Conservation (phyloP, 1,139 yeast genomes). For the Diutina mesorugosa region DNA sequence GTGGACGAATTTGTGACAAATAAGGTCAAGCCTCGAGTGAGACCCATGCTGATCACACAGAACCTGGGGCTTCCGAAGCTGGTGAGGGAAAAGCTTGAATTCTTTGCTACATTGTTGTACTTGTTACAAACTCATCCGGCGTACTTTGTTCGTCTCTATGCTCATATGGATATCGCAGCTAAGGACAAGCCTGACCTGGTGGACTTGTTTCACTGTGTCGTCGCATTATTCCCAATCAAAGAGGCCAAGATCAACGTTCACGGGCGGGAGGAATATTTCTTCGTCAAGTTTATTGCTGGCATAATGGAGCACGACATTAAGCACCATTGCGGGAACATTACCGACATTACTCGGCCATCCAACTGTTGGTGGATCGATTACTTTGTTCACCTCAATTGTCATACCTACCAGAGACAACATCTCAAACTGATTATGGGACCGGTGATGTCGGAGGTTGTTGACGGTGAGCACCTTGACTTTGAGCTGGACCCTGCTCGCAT, state of each 20-base stretch:
- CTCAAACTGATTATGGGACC: constrained; percentile 31
- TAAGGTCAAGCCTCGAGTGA: constrained; percentile 21
- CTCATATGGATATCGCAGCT: constrained; percentile 8
- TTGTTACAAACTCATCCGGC: constrained; percentile 74
- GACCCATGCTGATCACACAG: constrained; percentile 6
- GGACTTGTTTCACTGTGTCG: constrained; percentile 9
- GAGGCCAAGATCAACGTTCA: constrained; percentile 18
- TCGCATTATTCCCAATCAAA: constrained; percentile 33
- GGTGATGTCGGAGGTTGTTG: constrained; percentile 31
- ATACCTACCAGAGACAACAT: constrained; percentile 45
- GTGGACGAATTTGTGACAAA: constrained; percentile 60
- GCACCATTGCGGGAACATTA: constrained; percentile 13
- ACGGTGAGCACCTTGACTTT: constrained; percentile 46
- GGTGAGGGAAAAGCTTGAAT: constrained; percentile 34
- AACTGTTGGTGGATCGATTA: constrained; percentile 35
- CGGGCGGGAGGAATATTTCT: constrained; percentile 64
- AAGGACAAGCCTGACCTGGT: constrained; percentile 6
- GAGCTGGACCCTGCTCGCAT: constrained; percentile 76
- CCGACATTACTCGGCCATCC: constrained; percentile 24
- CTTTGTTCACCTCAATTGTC: constrained; percentile 42
- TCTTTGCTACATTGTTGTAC: constrained; percentile 70
- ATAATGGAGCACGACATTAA: constrained; percentile 36
- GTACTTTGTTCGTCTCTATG: constrained; percentile 47
- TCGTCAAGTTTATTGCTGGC: constrained; percentile 45
- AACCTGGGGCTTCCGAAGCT: background rate